Base-by-base conservation (phyloP, 2,329 filamentous ascomycete genomes). In the Penicillium sclerotigenum region DNA sequence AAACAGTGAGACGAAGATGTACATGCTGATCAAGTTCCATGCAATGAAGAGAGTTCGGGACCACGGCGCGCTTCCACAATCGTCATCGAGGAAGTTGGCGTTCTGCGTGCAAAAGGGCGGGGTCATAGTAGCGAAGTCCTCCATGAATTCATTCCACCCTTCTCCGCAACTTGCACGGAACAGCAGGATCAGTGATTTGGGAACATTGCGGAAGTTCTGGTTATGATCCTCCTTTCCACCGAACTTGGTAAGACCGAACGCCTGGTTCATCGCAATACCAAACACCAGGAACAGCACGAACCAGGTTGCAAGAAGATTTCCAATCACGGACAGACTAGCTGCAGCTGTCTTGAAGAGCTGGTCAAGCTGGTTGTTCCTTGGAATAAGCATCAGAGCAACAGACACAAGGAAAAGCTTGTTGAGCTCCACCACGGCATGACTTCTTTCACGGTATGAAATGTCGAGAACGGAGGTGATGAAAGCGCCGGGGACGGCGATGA, bases 1-100 rank as follows among this genome's bases (percentile, higher is more conserved):
- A 73, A 99, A 99, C 70, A 99, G 79, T 69, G 93, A 97, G 70
- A 97, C 93, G 69, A 99, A 99, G 68, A 99, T 96, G 77, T 99
- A 99, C 94, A 99, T 99, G 88, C 93, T 97, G 75, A 99, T 83
- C 67, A 99, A 93, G 78, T 99, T 99, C 94, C 94, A 99, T 5
- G 88, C 85, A 56, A 97, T 91, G 78, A 99, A 99, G 10, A 99
- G 80, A 33, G 87, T 85, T 49, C 91, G 83, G 8, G 94, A 91
- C 91, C 94, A 99, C 37, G 86, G 83, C 48, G 86, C 83, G 75
- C 93, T 96, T 56, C 94, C 94, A 69, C 94, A 99, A 75, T 99
- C 95, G 66, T 91, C 94, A 40, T 89, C 79, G 67, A 91, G 93
- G 73, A 96, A 97, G 37, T 82, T 81, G 1, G 77, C 68, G 34